Percentiles rank a stretch among this genome's conserved stretches.
Evolutionary conservation across 140 eudicot genomes (phyloP).

Genomic region (Anethum foeniculum): DNA sequence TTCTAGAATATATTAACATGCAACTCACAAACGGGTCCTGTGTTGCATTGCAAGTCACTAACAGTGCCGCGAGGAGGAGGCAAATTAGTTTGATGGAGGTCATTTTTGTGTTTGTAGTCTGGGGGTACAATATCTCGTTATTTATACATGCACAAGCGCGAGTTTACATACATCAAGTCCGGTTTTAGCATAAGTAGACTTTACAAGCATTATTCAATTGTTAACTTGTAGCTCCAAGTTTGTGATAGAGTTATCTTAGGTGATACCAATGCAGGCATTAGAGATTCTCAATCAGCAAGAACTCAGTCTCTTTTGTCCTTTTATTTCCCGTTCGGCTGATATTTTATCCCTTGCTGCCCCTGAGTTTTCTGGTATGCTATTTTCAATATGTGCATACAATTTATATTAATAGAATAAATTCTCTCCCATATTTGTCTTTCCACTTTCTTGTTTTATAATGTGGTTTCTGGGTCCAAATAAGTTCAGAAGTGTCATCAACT

Average conservation of each 20-base stretch:
- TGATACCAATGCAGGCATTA: not conserved
- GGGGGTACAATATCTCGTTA: not conserved
- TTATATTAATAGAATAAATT: not conserved
- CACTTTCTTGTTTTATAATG: not conserved
- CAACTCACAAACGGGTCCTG: not conserved
- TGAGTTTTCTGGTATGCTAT: not conserved
- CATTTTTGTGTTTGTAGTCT: not conserved
- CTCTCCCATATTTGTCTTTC: not conserved
- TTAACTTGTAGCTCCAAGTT: not conserved
- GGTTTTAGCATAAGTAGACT: not conserved
- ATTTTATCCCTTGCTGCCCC: not conserved
- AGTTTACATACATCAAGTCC: not conserved
- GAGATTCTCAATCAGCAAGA: not conserved
- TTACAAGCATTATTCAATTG: not conserved
- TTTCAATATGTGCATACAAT: not conserved
- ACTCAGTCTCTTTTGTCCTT: not conserved
- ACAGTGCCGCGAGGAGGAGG: not conserved
- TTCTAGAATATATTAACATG: not conserved
- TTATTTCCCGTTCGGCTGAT: not conserved
- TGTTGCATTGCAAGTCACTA: constrained; percentile 1
- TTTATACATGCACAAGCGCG: not conserved
- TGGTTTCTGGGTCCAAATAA: constrained; percentile 2
- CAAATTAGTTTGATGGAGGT: not conserved
- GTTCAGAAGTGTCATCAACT: not conserved
- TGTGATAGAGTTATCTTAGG: not conserved